Conservation (phyloP, 345 rosid species). For the Brassica carinata region DNA sequence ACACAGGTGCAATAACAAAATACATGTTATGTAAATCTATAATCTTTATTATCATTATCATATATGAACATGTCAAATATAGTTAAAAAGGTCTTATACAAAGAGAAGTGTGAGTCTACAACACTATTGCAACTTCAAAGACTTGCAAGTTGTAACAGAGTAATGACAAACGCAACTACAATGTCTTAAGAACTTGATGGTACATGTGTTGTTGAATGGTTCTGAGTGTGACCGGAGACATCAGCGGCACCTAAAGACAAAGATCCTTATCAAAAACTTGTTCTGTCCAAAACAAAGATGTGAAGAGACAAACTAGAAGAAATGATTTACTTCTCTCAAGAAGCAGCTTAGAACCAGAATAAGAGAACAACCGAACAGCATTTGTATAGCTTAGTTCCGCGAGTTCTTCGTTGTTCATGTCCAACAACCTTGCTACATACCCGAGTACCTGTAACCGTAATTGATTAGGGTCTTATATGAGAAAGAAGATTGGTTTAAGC, state of each 20-base stretch:
- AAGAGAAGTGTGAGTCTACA: neutral
- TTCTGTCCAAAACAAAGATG: neutral
- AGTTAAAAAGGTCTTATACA: neutral
- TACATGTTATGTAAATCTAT: neutral
- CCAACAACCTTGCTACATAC: constrained; percentile 68
- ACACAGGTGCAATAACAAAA: neutral
- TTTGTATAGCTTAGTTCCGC: constrained; percentile 65
- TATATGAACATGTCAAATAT: neutral
- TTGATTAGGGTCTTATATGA: neutral
- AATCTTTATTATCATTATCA: neutral
- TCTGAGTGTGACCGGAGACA: constrained; percentile 18
- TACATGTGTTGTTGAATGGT: constrained; percentile 24
- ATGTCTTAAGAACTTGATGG: neutral
- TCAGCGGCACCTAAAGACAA: constrained; percentile 32
- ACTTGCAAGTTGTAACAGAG: constrained; percentile 2
- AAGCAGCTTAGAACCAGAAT: constrained; percentile 50
- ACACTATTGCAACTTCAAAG: constrained; percentile 6
- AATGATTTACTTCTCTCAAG: constrained; percentile 20
- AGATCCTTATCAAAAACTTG: constrained; percentile 5
- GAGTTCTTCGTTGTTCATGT: constrained; percentile 63
- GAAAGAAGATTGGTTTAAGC: neutral
- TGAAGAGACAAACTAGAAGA: neutral
- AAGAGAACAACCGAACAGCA: constrained; percentile 65
- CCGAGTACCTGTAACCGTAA: constrained; percentile 54
- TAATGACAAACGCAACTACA: constrained; percentile 1